phyloP scores from a whole-genome alignment of 208 protist genomes.

The Leishmania tarentolae region DNA sequence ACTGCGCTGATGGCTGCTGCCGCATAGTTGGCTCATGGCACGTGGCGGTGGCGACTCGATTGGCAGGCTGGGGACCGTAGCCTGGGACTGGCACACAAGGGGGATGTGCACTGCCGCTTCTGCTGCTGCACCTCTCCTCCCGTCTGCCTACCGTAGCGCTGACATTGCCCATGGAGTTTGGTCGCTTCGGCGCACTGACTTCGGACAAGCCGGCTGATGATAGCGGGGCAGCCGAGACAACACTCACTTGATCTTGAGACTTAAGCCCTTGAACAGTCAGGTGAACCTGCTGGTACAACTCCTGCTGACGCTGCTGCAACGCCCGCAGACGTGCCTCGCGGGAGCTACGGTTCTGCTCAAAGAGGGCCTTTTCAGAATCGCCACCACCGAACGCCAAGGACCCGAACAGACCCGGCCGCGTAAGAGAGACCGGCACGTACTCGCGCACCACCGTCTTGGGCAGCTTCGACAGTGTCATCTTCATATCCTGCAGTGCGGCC shows the following conservation, averaged over 20 bases:
- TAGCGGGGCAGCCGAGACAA: background rate
- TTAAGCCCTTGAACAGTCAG: constrained; percentile 15
- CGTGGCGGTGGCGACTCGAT: background rate
- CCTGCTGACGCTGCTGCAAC: constrained; percentile 50
- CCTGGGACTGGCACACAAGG: background rate
- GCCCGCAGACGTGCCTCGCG: constrained; percentile 40
- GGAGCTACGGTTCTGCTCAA: constrained; percentile 48
- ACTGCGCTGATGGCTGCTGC: background rate
- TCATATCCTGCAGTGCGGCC: constrained; percentile 36
- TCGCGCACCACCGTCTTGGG: constrained; percentile 29
- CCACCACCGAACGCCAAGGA: constrained; percentile 51
- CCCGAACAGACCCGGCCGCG: constrained; percentile 40
- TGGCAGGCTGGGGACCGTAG: background rate
- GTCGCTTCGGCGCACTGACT: background rate
- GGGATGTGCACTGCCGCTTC: background rate
- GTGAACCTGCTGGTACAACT: constrained; percentile 41
- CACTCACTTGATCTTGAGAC: background rate
- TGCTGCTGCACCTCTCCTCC: background rate
- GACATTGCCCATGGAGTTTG: background rate
- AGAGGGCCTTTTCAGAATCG: constrained; percentile 25
- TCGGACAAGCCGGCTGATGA: background rate
- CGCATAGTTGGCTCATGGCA: background rate
- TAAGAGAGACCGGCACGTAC: constrained; percentile 41
- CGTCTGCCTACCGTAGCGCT: background rate
- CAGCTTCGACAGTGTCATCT: constrained; percentile 35